phyloP scores from a whole-genome alignment of 805 yeast species.

The Myxozyma neglecta region DNA sequence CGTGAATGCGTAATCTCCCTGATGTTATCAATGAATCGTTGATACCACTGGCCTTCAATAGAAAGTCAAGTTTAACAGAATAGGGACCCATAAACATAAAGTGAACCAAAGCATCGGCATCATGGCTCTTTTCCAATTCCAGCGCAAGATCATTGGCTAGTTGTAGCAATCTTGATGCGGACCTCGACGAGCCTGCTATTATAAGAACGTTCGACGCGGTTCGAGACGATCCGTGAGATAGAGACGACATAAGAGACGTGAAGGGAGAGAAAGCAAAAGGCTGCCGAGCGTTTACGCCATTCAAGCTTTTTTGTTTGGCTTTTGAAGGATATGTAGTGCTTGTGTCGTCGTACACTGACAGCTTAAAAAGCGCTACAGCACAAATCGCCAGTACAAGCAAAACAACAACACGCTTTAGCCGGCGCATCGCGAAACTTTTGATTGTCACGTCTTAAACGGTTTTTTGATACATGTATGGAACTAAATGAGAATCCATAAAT shows the following conservation, averaged over 20 bases:
- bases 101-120: constrained; percentile 9
- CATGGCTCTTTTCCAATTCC: neutral
- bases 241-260: constrained; percentile 4
- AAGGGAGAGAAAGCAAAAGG: constrained; percentile 27
- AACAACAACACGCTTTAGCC: constrained; percentile 11
- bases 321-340: neutral
- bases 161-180: constrained; percentile 21
- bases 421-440: constrained; percentile 12
- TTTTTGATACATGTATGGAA: no score
- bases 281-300: constrained; percentile 12
- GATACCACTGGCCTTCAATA: constrained; percentile 14
- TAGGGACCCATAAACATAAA: constrained; percentile 27
- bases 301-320: neutral
- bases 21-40: neutral
- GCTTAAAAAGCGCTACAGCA: constrained; percentile 2
- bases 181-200: constrained; percentile 19
- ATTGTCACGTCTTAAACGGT: no score
- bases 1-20: constrained; percentile 15
- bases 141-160: constrained; percentile 24
- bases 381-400: neutral
- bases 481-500: no score
- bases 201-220: constrained; percentile 9
- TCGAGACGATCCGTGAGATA: constrained; percentile 1
- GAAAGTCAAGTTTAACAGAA: constrained; percentile 15
- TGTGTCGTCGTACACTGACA: neutral